Evolutionary conservation across 1,139 yeast species (phyloP).

Genomic region (Lodderomyces orthopsilosis): DNA sequence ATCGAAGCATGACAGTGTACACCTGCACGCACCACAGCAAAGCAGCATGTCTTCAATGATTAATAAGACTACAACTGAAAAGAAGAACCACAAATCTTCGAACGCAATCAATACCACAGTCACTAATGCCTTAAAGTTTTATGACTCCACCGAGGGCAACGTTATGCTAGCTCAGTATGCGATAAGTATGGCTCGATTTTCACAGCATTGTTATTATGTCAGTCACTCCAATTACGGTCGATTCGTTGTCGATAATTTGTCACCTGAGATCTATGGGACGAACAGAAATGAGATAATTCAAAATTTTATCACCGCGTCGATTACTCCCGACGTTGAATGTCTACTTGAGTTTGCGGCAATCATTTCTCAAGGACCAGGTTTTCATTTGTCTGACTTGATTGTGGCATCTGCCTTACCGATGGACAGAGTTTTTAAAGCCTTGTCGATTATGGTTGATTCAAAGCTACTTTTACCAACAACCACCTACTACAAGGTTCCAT

Average conservation of each 20-base stretch:
- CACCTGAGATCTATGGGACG: conserved; percentile 1
- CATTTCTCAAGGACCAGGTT: conserved; percentile 38
- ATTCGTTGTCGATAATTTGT: conserved; percentile 6
- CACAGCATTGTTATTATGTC: conserved; percentile 8
- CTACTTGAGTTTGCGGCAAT: conserved; percentile 46
- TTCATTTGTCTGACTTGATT: conserved; percentile 43
- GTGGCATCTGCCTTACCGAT: conserved; percentile 36
- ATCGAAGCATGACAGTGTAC: conserved; percentile 3
- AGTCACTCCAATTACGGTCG: conserved; percentile 4
- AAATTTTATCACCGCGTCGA: conserved; percentile 14
- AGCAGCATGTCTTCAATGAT: conserved; percentile 11
- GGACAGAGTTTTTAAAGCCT: conserved; percentile 22
- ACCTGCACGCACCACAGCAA: not conserved
- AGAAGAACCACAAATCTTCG: not conserved
- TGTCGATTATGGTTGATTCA: conserved; percentile 34
- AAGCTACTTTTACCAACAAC: conserved; percentile 40
- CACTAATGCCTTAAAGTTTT: conserved; percentile 5
- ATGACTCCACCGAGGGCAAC: conserved; percentile 11
- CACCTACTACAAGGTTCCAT: conserved; percentile 49
- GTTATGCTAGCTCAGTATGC: conserved; percentile 8
- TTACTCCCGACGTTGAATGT: conserved; percentile 17
- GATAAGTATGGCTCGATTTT: conserved; percentile 11
- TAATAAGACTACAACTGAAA: conserved; percentile 2
- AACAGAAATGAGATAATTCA: conserved; percentile 12
- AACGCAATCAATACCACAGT: not conserved